Conservation (phyloP, 2,329 filamentous ascomycete genomes). For the Diaporthe eres region DNA sequence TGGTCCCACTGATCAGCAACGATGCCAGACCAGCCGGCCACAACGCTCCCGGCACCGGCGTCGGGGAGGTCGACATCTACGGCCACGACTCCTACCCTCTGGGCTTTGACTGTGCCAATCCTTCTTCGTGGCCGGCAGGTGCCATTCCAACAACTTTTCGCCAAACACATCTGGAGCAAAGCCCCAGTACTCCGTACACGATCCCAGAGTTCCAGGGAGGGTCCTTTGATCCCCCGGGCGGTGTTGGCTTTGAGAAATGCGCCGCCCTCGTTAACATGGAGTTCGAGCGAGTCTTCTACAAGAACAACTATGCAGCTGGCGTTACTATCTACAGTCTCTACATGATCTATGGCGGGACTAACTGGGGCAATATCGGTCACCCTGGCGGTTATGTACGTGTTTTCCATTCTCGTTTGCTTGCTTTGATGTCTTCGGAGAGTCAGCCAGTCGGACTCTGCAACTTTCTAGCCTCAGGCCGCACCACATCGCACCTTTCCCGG, state of each 20-base stretch:
- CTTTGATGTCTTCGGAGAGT: background rate
- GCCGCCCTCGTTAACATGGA: constrained; percentile 76
- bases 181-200: constrained; percentile 76
- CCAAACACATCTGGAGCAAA: constrained; percentile 68
- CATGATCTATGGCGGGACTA: constrained; percentile 79
- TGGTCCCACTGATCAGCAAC: constrained; percentile 84
- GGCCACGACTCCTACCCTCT: constrained; percentile 74
- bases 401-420: background rate
- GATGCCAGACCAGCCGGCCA: constrained; percentile 73
- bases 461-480: too few relatives aligned
- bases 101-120: constrained; percentile 73
- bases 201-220: constrained; percentile 67
- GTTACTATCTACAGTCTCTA: constrained; percentile 80
- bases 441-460: background rate
- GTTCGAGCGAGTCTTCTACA: constrained; percentile 84
- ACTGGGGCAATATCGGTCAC: constrained; percentile 86
- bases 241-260: constrained; percentile 79
- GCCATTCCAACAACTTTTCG: constrained; percentile 70
- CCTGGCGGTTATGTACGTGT: constrained; percentile 67
- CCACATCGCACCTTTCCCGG: background rate
- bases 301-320: constrained; percentile 78
- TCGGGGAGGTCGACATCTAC: constrained; percentile 73
- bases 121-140: constrained; percentile 71
- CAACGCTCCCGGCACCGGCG: constrained; percentile 71
- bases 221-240: constrained; percentile 82